Base-by-base conservation (phyloP, 2,329 filamentous ascomycete species). In the Clarireedia monteithiana region DNA sequence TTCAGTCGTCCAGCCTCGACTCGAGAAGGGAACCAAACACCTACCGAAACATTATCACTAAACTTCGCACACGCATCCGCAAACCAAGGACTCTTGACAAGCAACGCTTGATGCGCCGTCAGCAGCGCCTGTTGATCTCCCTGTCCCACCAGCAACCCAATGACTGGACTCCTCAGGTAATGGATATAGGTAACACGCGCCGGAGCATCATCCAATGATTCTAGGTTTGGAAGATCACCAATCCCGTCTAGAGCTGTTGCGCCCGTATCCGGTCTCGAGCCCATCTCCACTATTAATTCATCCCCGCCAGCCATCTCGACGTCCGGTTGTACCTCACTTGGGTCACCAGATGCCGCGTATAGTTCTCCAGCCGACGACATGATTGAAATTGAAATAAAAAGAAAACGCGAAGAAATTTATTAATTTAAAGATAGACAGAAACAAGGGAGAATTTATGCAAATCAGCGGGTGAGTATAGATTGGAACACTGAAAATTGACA, bases 51-150 rank as follows among this genome's bases (percentile, higher is more conserved):
- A 52, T 83, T 80, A 34, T 82, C 77, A 48, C 75, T 75, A 66
- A 91, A 87, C 50, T 78, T 71, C 10, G 78, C 75, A 67, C 85
- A 83, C 6, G 80, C 75, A 23, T 83, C 79, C 10, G 77, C 75
- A 67, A 96, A 89, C 70, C 80, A 91, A 0, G 90, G 88, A 45
- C 89, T 92, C 68, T 85, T 80, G 10, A 74, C 67, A 38, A 97
- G 77, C 26, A 96, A 78, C 3, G 77, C 84, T 72, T 95, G 86
- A 70, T 96, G 91, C 6, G 89, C 89, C 24, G 83, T 85, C 57
- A 96, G 78, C 34, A 83, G 76, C 9, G 82, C 83, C 64, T 81
- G 77, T 1, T 73, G 70, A 4, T 83, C 81, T 55, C 77, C 83
- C 48, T 73, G 71, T 12, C 86, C 86, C 20, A 90, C 76, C n/a